Evolutionary conservation across 2,329 filamentous ascomycete genomes (phyloP).

Genomic region (Blastomyces gilchristii): DNA sequence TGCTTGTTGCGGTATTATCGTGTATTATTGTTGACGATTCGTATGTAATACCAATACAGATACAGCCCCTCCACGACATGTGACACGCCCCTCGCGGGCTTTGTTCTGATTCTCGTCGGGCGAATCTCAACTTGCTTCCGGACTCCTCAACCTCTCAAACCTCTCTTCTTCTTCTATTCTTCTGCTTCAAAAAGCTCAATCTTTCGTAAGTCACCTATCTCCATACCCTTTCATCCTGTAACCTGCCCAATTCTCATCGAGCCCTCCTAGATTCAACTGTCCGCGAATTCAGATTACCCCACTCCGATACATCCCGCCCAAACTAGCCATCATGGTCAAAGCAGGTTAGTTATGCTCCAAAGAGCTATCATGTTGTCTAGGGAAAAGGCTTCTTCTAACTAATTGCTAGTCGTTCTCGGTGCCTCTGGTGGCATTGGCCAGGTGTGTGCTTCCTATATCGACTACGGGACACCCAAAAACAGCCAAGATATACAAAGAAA

Average conservation of each 20-base stretch:
- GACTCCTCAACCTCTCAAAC: background rate
- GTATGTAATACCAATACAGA: background rate
- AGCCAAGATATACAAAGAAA: background rate
- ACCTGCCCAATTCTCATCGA: slow-evolving; percentile 2
- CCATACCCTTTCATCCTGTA: slow-evolving; percentile 9
- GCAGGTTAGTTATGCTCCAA: slow-evolving; percentile 23
- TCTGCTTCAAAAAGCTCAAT: background rate
- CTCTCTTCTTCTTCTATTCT: background rate
- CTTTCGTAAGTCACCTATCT: slow-evolving; percentile 1
- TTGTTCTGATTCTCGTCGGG: background rate
- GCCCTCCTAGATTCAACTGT: background rate
- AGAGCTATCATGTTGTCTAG: background rate
- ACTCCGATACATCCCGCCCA: slow-evolving; percentile 11
- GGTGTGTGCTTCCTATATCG: slow-evolving; percentile 43
- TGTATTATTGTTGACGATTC: no score
- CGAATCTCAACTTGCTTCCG: background rate
- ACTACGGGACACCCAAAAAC: background rate
- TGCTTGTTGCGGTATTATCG: no score
- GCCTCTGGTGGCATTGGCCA: slow-evolving; percentile 98
- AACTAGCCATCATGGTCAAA: slow-evolving; percentile 38
- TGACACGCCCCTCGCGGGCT: background rate
- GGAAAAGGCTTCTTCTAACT: slow-evolving; percentile 15
- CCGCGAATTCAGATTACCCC: slow-evolving; percentile 9
- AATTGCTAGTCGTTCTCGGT: slow-evolving; percentile 63
- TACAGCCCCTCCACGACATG: background rate